phyloP scores from a whole-genome alignment of 1,284 basidiomycete species.

The Apiotrichum akiyoshidainum region DNA sequence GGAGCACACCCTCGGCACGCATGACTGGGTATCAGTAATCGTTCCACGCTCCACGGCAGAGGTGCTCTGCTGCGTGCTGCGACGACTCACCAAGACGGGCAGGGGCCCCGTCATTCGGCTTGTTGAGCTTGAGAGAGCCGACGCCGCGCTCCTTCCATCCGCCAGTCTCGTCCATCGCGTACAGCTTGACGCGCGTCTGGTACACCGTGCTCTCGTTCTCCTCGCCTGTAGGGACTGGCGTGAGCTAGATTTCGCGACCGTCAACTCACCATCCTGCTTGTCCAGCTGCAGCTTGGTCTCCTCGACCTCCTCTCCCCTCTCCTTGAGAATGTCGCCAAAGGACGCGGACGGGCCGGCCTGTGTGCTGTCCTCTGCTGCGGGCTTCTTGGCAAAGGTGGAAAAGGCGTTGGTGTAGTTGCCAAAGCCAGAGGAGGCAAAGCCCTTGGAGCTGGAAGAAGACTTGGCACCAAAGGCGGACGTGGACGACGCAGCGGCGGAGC shows the following conservation, averaged over 20 bases:
- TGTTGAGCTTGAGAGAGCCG: slow-evolving; percentile 76
- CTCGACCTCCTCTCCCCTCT: slow-evolving; percentile 52
- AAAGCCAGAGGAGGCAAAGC: slow-evolving; percentile 32
- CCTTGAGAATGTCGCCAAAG: slow-evolving; percentile 44
- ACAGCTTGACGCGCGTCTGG: slow-evolving; percentile 82
- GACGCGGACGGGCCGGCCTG: slow-evolving; percentile 8
- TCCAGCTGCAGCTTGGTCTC: slow-evolving; percentile 53
- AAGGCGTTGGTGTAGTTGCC: slow-evolving; percentile 38
- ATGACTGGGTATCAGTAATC: slow-evolving; percentile 62
- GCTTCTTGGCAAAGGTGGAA: slow-evolving; percentile 37
- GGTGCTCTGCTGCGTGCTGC: neutral
- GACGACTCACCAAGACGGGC: slow-evolving; percentile 63
- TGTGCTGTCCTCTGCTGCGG: slow-evolving; percentile 10
- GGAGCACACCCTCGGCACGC: slow-evolving; percentile 88
- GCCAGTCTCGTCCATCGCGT: slow-evolving; percentile 62
- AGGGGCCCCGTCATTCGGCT: slow-evolving; percentile 63
- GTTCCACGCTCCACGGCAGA: neutral
- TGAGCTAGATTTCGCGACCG: slow-evolving; percentile 1
- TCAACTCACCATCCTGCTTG: slow-evolving; percentile 66
- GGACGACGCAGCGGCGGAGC: slow-evolving; percentile 39
- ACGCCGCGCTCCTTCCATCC: slow-evolving; percentile 84
- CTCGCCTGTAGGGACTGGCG: slow-evolving; percentile 78
- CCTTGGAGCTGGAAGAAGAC: neutral
- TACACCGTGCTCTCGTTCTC: slow-evolving; percentile 84
- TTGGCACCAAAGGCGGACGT: slow-evolving; percentile 19